Conservation (phyloP, 176 grass and related monocot genomes). For the Oryza nivara region DNA sequence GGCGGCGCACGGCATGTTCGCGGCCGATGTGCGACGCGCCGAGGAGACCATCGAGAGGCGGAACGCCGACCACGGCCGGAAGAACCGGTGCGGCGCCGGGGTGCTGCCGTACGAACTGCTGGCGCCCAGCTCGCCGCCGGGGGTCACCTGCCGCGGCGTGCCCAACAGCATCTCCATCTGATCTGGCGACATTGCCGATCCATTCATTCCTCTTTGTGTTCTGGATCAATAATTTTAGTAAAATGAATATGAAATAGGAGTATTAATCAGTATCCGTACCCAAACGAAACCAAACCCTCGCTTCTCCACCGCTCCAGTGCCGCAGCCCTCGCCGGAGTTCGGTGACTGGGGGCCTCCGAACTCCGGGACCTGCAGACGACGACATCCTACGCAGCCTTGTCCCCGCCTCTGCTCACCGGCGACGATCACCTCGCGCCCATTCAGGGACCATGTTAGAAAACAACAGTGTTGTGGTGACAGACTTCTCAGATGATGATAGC, state of each 20-base stretch:
- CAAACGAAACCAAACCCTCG: too few species aligned
- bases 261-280: not conserved
- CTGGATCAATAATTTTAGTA: not conserved
- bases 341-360: too few species aligned
- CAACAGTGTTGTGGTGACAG: not conserved
- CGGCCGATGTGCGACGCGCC: constrained; percentile 60
- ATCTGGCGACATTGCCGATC: not conserved
- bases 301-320: too few species aligned
- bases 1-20: constrained; percentile 63
- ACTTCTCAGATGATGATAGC: too few species aligned
- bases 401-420: too few species aligned
- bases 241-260: not conserved
- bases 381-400: too few species aligned
- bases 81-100: constrained; percentile 86
- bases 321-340: too few species aligned
- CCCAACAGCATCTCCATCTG: constrained; percentile 98
- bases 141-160: constrained; percentile 93
- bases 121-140: constrained; percentile 77
- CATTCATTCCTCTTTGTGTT: not conserved
- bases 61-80: constrained; percentile 61
- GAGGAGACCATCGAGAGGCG: constrained; percentile 74
- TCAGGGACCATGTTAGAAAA: too few species aligned
- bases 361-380: too few species aligned
- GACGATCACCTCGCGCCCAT: too few species aligned
- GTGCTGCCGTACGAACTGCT: constrained; percentile 95